Percentiles rank a stretch among this genome's conserved stretches.
Evolutionary conservation across 169 alveolate species (phyloP).

Genomic region (Cyclospora cayetanensis): DNA sequence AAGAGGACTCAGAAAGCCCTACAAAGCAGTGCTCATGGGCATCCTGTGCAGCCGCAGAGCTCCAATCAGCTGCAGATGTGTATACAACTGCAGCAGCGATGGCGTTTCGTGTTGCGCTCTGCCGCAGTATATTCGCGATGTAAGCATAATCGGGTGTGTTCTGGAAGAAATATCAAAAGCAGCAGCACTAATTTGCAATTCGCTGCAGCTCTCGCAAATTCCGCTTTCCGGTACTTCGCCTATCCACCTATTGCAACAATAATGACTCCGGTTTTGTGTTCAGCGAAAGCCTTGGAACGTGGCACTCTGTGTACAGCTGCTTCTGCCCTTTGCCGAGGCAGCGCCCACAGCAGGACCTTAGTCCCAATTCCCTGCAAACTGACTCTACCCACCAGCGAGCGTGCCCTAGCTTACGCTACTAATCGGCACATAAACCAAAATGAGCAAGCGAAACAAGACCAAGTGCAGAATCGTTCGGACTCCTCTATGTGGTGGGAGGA

Average conservation of each 20-base stretch:
- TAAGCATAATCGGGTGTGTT: too few species aligned
- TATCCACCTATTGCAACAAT: not conserved
- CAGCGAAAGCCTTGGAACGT: not conserved
- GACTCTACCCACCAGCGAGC: not conserved
- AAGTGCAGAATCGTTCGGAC: not conserved
- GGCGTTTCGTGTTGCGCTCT: too few species aligned
- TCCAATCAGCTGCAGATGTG: too few species aligned
- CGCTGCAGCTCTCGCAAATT: not conserved
- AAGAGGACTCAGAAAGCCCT: too few species aligned
- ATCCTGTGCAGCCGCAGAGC: too few species aligned
- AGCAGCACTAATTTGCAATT: not conserved
- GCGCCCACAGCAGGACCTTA: not conserved
- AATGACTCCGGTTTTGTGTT: not conserved
- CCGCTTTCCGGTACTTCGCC: not conserved
- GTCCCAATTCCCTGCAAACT: not conserved
- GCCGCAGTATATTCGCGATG: too few species aligned
- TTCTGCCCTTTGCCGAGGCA: not conserved
- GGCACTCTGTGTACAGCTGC: not conserved
- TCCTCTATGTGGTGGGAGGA: slow-evolving; percentile 53
- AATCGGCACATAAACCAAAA: not conserved
- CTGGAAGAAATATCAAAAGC: not conserved
- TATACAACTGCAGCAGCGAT: too few species aligned
- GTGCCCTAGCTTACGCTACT: not conserved
- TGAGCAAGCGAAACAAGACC: slow-evolving; percentile 30
- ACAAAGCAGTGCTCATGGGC: too few species aligned